These are phyloP conservation scores for Trypanosoma grayi DNA, from an alignment of 208 protist genomes.

Conservation along the genomic window DNA sequence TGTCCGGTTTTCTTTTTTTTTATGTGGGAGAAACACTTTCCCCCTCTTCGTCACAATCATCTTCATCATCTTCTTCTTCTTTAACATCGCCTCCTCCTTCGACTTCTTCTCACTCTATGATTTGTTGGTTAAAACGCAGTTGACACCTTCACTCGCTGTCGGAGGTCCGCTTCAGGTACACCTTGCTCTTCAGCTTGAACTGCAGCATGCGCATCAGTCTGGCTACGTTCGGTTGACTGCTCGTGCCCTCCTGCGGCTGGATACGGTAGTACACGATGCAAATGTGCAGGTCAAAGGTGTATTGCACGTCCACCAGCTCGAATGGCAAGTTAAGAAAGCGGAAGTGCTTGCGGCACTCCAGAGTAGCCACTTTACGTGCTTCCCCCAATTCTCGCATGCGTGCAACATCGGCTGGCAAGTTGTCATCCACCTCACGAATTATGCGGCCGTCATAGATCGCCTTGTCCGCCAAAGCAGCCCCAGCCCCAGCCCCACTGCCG, in stretches of 20 bases:
- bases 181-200: constrained; percentile 45
- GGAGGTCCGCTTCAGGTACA: constrained; percentile 27
- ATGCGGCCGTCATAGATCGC: constrained; percentile 39
- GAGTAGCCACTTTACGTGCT: constrained; percentile 30
- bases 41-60: too few relatives aligned
- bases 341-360: constrained; percentile 57
- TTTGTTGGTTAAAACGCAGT: too few relatives aligned
- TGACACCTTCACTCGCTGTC: constrained; percentile 15
- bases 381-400: constrained; percentile 26
- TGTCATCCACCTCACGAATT: constrained; percentile 38
- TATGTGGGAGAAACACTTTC: too few relatives aligned
- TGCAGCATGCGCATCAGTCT: constrained; percentile 51
- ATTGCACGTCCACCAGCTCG: constrained; percentile 51
- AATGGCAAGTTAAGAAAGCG: constrained; percentile 62
- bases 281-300: constrained; percentile 52
- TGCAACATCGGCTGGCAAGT: constrained; percentile 18
- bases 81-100: too few relatives aligned
- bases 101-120: too few relatives aligned
- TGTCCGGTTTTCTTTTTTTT: too few relatives aligned
- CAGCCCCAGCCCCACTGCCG: background rate
- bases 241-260: constrained; percentile 27
- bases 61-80: too few relatives aligned
- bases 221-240: constrained; percentile 35
- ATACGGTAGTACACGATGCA: constrained; percentile 60
- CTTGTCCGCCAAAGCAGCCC: background rate